Conservation (phyloP, 345 rosid genomes). For the Melaleuca quinquenervia region DNA sequence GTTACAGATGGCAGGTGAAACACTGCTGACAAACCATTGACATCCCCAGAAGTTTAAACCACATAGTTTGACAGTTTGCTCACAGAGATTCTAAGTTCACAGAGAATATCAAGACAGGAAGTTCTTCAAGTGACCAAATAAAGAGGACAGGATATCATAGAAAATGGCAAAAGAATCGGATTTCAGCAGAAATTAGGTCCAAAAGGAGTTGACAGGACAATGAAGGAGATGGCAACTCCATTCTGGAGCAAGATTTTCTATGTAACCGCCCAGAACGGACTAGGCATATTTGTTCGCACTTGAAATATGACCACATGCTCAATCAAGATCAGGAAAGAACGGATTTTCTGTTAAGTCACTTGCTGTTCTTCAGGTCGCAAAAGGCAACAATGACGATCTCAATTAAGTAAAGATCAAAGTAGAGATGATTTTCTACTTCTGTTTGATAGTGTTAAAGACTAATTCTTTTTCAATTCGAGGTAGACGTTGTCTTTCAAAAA, state of each 20-base stretch:
- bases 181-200: not conserved
- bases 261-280: not conserved
- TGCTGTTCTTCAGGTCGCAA: not conserved
- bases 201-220: not conserved
- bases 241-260: not conserved
- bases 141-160: not conserved
- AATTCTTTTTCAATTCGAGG: not conserved
- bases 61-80: not conserved
- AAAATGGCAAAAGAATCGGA: not conserved
- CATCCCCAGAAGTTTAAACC: not conserved
- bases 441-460: not conserved
- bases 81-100: not conserved
- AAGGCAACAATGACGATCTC: not conserved
- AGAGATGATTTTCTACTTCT: not conserved
- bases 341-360: not conserved
- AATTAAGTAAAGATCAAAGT: not conserved
- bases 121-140: not conserved
- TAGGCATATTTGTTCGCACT: not conserved
- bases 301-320: not conserved
- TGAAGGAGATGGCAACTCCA: not conserved
- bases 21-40: not conserved
- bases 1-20: not conserved
- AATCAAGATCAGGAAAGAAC: not conserved
- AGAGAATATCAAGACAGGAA: not conserved
- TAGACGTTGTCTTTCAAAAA: not conserved